Evolutionary conservation across 2,329 filamentous ascomycete genomes (phyloP), one percentile per base, ranked within the genome.

Genomic region (Tolypocladium cylindrosporum): DNA sequence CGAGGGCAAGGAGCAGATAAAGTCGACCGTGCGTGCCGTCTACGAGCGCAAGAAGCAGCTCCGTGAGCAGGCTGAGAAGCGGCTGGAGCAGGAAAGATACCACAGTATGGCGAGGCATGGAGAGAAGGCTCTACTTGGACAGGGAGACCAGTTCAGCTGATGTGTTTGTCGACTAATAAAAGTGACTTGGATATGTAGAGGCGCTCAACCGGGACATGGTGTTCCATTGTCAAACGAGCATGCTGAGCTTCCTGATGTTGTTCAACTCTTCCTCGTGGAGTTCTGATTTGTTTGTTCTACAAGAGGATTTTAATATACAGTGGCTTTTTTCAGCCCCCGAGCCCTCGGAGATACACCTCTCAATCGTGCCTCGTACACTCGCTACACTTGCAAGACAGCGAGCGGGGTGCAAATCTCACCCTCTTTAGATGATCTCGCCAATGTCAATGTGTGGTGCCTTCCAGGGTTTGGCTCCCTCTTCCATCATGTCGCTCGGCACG

Each of bases 41-140:
- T 99, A 96, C 72, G 90, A 97, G 78, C 80, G 94, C 61, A 96
- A 96, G 79, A 94, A 88, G 76, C 83, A 79, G 69, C 67, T 77
- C 59, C 78, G 91, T 19, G 73, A 88, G 66, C 77, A 84, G 60
- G 73, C 69, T 21, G 80, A 85, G 66, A 68, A 65, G 7, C 68
- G 63, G 3, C 69, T 71, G 52, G 71, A 68, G 61, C 64, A 67
- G 45, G 75, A 77, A 58, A 71, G 71, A 55, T 77, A 74, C 40
- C 74, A 81, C 54, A 73, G 74, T 57, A 72, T 79, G 16, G 69
- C 84, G 41, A 73, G 77, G 61, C 64, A 76, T 59, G 82, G 82
- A 0, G 74, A 77, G 43, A 75, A 77, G n/a, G 80, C 80, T 19
- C 79, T 79, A 59, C 74, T 84, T n/a, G 82, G 81, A 0, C 78